Evolutionary conservation across 441 rosid species (phyloP).

Genomic region (Macaranga tanarius): DNA sequence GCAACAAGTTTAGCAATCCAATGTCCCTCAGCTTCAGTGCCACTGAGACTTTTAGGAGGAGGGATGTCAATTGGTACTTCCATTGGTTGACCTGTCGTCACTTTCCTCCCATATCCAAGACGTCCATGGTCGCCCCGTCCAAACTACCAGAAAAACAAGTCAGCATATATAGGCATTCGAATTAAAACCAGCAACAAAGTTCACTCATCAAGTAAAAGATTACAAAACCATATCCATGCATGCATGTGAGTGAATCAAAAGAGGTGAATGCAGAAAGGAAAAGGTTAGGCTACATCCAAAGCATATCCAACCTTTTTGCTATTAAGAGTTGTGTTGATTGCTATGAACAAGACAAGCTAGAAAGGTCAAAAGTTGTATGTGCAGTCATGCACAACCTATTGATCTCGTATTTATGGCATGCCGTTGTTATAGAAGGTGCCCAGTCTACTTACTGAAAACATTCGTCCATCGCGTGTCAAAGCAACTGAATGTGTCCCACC

Average conservation of each 20-base stretch:
- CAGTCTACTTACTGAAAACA: conserved; percentile 74
- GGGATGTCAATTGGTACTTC: conserved; percentile 74
- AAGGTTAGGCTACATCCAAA: neutral
- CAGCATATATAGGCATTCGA: neutral
- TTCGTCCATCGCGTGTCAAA: conserved; percentile 72
- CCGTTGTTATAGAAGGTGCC: neutral
- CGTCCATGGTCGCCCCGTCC: conserved; percentile 99
- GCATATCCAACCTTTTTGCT: neutral
- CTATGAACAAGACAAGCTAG: neutral
- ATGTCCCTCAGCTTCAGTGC: conserved; percentile 42
- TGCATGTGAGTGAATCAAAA: neutral
- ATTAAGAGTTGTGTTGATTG: neutral
- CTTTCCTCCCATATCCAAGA: conserved; percentile 85
- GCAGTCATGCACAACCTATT: neutral
- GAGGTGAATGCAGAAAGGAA: too few species aligned
- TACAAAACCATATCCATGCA: neutral
- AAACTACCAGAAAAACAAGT: conserved; percentile 51
- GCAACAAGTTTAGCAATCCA: conserved; percentile 84
- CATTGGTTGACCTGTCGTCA: conserved; percentile 85
- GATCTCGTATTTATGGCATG: neutral
- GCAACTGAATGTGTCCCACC: conserved; percentile 99
- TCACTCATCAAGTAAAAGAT: neutral
- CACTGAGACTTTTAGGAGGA: conserved; percentile 43
- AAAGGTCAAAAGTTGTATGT: neutral
- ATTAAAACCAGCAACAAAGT: neutral